Percentiles rank a stretch among this genome's conserved stretches.
phyloP scores from a whole-genome alignment of 176 grass and related monocot genomes.

The Aegilops speltoides region DNA sequence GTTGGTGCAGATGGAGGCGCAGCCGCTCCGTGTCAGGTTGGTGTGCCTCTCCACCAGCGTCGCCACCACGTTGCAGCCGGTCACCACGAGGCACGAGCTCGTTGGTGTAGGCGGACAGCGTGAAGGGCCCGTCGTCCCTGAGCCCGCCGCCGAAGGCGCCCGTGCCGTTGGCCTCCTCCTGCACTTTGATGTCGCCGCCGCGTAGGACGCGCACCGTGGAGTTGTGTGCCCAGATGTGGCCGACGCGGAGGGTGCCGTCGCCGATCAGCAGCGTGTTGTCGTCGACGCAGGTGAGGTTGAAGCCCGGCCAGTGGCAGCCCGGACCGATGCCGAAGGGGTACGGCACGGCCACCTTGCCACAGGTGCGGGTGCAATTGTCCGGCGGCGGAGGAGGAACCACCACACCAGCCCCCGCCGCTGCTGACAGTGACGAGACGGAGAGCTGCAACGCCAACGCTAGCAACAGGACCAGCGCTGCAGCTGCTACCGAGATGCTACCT shows the following conservation, averaged over 20 bases:
- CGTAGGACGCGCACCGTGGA: not conserved
- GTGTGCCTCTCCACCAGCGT: not conserved
- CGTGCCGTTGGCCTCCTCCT: not conserved
- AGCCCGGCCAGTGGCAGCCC: no score
- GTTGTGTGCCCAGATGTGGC: not conserved
- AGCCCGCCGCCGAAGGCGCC: not conserved
- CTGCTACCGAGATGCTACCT: not conserved
- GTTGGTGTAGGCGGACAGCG: not conserved
- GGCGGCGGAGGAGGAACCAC: not conserved
- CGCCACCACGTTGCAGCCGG: conserved; percentile 21
- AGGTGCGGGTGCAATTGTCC: not conserved
- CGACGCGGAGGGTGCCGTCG: not conserved
- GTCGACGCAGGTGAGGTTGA: not conserved
- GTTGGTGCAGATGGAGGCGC: no score
- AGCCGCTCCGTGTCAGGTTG: no score
- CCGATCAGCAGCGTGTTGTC: conserved; percentile 8
- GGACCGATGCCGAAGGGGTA: conserved; percentile 19
- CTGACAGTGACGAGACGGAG: not conserved
- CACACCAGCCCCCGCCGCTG: not conserved
- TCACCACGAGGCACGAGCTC: not conserved
- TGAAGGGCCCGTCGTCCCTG: not conserved
- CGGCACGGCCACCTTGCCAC: conserved; percentile 14
- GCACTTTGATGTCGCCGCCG: not conserved
- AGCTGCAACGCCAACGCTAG: not conserved
- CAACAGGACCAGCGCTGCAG: not conserved